Percentiles rank a stretch among this genome's conserved stretches.
Evolutionary conservation across 2,329 filamentous ascomycete species (phyloP).

Genomic region (Ustilaginoidea virens): DNA sequence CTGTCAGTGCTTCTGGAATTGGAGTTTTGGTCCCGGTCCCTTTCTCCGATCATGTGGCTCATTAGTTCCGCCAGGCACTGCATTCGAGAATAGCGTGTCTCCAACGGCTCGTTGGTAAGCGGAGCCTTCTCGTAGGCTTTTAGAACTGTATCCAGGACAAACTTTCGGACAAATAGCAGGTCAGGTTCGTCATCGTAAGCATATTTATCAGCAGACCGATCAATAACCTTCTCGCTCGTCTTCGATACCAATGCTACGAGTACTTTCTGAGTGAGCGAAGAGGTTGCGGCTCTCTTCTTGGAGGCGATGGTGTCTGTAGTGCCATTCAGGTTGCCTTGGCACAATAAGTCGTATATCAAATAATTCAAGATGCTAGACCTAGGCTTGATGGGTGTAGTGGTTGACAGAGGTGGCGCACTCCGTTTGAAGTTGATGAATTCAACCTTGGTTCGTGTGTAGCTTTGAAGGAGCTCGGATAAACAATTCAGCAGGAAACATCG

Average conservation of each 20-base stretch:
- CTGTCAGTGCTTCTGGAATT: conserved; percentile 23
- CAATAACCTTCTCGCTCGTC: conserved; percentile 60
- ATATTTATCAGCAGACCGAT: conserved; percentile 40
- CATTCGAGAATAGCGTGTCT: conserved; percentile 76
- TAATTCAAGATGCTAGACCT: conserved; percentile 89
- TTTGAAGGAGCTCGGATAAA: conserved; percentile 75
- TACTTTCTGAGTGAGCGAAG: conserved; percentile 71
- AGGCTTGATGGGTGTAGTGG: conserved; percentile 83
- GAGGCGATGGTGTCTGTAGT: conserved; percentile 59
- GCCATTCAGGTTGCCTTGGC: conserved; percentile 43
- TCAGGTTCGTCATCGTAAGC: conserved; percentile 67
- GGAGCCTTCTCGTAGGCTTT: conserved; percentile 85
- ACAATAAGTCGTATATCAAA: conserved; percentile 64
- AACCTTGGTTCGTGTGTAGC: conserved; percentile 88
- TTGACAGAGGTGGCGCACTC: conserved; percentile 69
- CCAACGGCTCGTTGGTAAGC: conserved; percentile 61
- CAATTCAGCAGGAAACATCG: conserved; percentile 90
- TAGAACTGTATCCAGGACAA: conserved; percentile 84
- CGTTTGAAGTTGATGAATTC: conserved; percentile 99
- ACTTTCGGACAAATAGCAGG: conserved; percentile 82
- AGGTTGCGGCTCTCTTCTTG: conserved; percentile 78
- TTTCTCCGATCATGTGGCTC: conserved; percentile 76
- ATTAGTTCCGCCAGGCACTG: conserved; percentile 83
- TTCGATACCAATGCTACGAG: conserved; percentile 77
- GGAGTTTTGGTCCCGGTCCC: conserved; percentile 44